These are phyloP conservation scores for Oryza longistaminata DNA, from an alignment of 176 grass and related monocot species.

Conservation along the genomic window DNA sequence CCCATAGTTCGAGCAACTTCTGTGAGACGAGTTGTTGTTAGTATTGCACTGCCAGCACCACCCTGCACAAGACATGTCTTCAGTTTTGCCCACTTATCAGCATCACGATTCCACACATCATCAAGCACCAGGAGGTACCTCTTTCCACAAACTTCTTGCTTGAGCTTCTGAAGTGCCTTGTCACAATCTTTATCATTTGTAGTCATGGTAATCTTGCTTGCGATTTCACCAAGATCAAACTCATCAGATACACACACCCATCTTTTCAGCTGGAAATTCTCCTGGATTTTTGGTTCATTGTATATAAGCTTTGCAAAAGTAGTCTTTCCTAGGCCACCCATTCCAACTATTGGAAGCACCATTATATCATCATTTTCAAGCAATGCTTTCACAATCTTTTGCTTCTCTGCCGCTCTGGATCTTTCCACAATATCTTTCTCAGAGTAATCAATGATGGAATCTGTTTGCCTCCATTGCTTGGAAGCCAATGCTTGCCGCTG, in stretches of 20 bases:
- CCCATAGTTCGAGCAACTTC: conserved; percentile 22
- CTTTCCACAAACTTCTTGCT: neutral
- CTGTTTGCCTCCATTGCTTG: neutral
- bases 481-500: neutral
- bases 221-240: conserved; percentile 6
- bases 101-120: conserved; percentile 46
- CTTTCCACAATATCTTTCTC: neutral
- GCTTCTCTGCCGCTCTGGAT: conserved; percentile 33
- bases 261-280: conserved; percentile 5
- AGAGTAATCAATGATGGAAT: conserved; percentile 16
- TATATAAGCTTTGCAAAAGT: conserved; percentile 42
- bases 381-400: conserved; percentile 5
- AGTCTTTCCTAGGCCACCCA: conserved; percentile 44
- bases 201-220: conserved; percentile 3
- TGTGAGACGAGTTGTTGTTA: conserved; percentile 18
- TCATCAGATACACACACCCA: conserved; percentile 45
- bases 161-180: neutral
- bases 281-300: conserved; percentile 19
- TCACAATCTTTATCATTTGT: neutral
- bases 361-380: neutral
- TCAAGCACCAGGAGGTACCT: conserved; percentile 42
- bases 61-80: neutral
- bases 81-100: conserved; percentile 2
- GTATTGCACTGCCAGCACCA: neutral
- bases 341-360: conserved; percentile 38